Evolutionary conservation across 1,139 yeast genomes (phyloP).

Genomic region (Pichia sp.): DNA sequence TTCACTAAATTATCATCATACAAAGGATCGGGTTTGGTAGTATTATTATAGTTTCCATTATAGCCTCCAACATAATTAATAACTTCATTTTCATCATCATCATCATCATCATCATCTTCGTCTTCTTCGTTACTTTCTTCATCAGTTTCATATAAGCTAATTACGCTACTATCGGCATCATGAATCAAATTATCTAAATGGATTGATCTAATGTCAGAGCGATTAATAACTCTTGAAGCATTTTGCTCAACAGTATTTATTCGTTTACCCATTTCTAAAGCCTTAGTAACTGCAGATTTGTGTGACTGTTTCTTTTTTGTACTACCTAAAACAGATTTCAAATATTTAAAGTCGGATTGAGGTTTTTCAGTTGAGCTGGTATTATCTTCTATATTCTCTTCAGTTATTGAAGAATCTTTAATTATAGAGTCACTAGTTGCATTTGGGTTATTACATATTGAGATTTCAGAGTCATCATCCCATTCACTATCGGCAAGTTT

Average conservation of each 20-base stretch:
- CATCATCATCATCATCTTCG: background rate
- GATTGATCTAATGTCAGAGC: constrained; percentile 14
- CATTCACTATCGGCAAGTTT: constrained; percentile 31
- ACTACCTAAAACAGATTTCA: constrained; percentile 17
- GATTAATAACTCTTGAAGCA: constrained; percentile 8
- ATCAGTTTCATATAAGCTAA: constrained; percentile 6
- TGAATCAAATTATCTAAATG: constrained; percentile 15
- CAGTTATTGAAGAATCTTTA: background rate
- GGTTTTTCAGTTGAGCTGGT: constrained; percentile 7
- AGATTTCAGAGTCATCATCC: constrained; percentile 14
- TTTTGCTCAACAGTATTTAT: constrained; percentile 16
- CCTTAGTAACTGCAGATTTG: constrained; percentile 19
- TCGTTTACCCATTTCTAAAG: constrained; percentile 22
- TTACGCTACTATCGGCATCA: constrained; percentile 5
- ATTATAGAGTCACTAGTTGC: background rate
- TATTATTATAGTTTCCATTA: background rate
- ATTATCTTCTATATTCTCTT: background rate
- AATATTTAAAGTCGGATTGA: constrained; percentile 16
- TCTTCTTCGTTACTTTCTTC: constrained; percentile 2
- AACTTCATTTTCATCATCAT: background rate
- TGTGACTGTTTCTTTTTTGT: constrained; percentile 8
- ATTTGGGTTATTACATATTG: background rate
- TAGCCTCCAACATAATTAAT: background rate
- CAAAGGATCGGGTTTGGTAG: background rate
- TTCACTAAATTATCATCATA: background rate